These are phyloP conservation scores for Exophiala calicioides DNA, from an alignment of 2,329 filamentous ascomycete genomes.

Conservation along the genomic window DNA sequence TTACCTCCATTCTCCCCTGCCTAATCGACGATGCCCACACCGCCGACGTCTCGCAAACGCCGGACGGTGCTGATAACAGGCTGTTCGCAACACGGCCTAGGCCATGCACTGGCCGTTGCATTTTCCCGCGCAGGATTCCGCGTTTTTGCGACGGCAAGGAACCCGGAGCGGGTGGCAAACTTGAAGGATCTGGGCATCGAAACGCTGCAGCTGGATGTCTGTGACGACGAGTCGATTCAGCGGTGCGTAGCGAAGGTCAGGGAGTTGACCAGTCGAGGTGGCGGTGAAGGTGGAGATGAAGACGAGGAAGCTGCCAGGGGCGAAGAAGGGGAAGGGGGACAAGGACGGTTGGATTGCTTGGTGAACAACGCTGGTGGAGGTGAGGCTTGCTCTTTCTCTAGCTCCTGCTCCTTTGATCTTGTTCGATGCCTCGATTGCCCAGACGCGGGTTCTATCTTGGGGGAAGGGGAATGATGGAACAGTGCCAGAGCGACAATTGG, in stretches of 20 bases:
- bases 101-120: slow-evolving; percentile 38
- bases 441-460: too few species aligned
- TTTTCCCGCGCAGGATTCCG: slow-evolving; percentile 38
- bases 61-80: slow-evolving; percentile 23
- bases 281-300: neutral
- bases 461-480: too few species aligned
- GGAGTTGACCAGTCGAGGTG: slow-evolving; percentile 21
- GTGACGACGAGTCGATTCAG: slow-evolving; percentile 1
- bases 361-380: slow-evolving; percentile 51
- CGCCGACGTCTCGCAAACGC: too few species aligned
- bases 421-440: too few species aligned
- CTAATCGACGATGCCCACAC: too few species aligned
- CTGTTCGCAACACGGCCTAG: slow-evolving; percentile 36
- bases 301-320: neutral
- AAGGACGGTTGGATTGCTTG: slow-evolving; percentile 42
- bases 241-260: slow-evolving; percentile 15
- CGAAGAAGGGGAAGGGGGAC: neutral
- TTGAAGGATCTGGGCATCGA: slow-evolving; percentile 18
- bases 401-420: neutral
- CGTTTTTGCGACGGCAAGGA: slow-evolving; percentile 43
- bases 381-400: slow-evolving; percentile 4
- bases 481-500: too few species aligned
- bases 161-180: slow-evolving; percentile 34
- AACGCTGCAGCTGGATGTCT: slow-evolving; percentile 16
- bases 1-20: too few species aligned